Percentiles rank a stretch among this genome's conserved stretches.
Evolutionary conservation across 2,329 filamentous ascomycete genomes (phyloP).

Genomic region (Albifimbria verrucaria): DNA sequence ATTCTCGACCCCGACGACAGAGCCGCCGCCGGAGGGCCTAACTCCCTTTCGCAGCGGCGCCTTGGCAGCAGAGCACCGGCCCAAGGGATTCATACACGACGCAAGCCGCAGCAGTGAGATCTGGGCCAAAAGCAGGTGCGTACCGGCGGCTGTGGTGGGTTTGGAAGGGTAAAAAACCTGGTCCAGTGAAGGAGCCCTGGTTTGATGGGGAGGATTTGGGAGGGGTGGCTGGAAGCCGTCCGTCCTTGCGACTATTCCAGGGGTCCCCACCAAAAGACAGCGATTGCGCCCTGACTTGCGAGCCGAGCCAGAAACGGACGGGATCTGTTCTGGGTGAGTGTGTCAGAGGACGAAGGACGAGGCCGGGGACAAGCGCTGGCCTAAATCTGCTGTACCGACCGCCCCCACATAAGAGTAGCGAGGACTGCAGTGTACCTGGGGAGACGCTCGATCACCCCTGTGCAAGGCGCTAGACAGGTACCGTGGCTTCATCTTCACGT

Average conservation of each 20-base stretch:
- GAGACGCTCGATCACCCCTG: neutral
- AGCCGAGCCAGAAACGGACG: neutral
- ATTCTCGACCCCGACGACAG: too few relatives aligned
- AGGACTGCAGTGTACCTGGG: neutral
- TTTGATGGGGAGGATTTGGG: neutral
- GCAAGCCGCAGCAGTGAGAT: too few relatives aligned
- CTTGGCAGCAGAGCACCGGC: too few relatives aligned
- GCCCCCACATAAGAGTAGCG: neutral
- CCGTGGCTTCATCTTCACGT: neutral
- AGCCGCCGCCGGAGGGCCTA: too few relatives aligned
- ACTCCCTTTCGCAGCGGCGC: too few relatives aligned
- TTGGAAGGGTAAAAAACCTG: too few relatives aligned
- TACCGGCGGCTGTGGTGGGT: too few relatives aligned
- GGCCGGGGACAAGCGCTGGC: neutral
- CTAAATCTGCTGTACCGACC: neutral
- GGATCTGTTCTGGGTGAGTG: neutral
- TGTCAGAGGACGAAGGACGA: neutral
- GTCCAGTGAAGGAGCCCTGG: too few relatives aligned
- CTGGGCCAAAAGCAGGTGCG: too few relatives aligned
- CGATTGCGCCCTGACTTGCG: neutral
- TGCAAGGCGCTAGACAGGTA: neutral
- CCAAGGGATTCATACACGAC: too few relatives aligned
- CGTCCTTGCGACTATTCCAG: neutral
- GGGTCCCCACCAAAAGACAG: neutral
- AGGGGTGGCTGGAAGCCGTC: neutral